phyloP scores from a whole-genome alignment of 2,329 filamentous ascomycete species.

The Fusarium penzigii region DNA sequence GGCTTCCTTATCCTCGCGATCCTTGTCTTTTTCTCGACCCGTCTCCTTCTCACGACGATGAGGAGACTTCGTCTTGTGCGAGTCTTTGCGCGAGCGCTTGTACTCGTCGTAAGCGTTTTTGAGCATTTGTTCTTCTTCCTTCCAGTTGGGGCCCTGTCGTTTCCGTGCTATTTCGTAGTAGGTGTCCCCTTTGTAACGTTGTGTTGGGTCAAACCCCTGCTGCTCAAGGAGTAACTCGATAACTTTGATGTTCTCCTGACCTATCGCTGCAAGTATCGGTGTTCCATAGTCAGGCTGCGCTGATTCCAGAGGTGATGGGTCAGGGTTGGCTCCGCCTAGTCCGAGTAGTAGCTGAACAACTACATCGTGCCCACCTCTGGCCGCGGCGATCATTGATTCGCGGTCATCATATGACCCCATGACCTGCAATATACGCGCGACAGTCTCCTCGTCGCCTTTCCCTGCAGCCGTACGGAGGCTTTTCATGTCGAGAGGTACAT shows the following conservation, averaged over 20 bases:
- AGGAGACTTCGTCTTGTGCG: conserved; percentile 53
- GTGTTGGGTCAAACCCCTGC: conserved; percentile 78
- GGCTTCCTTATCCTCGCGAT: conserved; percentile 45
- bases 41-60: conserved; percentile 42
- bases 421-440: conserved; percentile 61
- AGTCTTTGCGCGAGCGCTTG: conserved; percentile 52
- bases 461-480: conserved; percentile 61
- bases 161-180: conserved; percentile 88
- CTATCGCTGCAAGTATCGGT: conserved; percentile 92
- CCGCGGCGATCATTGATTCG: conserved; percentile 86
- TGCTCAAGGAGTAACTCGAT: conserved; percentile 79
- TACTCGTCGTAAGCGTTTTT: conserved; percentile 73
- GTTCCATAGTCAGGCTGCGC: conserved; percentile 74
- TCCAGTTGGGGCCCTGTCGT: conserved; percentile 83
- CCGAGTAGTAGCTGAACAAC: conserved; percentile 78
- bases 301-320: conserved; percentile 66
- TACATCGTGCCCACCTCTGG: conserved; percentile 86
- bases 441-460: conserved; percentile 62
- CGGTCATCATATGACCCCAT: conserved; percentile 69
- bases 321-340: conserved; percentile 64
- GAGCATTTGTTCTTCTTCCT: conserved; percentile 80
- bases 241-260: conserved; percentile 82
- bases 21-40: conserved; percentile 40
- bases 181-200: conserved; percentile 71
- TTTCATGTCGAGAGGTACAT: conserved; percentile 64